These are phyloP conservation scores for Naganishia onofrii DNA, from an alignment of 768 basidiomycete species.

Conservation along the genomic window DNA sequence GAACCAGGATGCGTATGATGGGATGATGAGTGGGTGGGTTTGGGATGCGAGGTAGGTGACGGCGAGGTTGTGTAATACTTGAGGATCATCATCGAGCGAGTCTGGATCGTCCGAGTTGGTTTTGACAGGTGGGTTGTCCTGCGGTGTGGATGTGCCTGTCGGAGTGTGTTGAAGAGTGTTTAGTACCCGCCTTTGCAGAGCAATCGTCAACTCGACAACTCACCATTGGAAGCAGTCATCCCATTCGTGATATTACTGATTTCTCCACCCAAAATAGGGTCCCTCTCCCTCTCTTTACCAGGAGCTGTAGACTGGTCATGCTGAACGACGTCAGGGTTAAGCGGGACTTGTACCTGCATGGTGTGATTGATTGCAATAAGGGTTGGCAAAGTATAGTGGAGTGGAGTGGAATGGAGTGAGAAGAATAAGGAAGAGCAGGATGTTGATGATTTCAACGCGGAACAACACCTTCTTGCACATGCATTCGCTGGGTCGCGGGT, in stretches of 20 bases:
- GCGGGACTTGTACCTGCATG: slow-evolving; percentile 25
- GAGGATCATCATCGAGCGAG: slow-evolving; percentile 76
- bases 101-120: slow-evolving; percentile 25
- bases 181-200: slow-evolving; percentile 54
- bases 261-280: slow-evolving; percentile 74
- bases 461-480: no score
- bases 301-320: slow-evolving; percentile 70
- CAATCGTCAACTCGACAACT: slow-evolving; percentile 28
- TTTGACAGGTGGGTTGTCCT: slow-evolving; percentile 4
- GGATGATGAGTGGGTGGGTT: slow-evolving; percentile 94
- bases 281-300: slow-evolving; percentile 84
- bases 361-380: not conserved
- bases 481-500: no score
- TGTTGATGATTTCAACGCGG: no score
- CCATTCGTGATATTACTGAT: slow-evolving; percentile 65
- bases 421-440: not conserved
- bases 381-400: not conserved
- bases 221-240: slow-evolving; percentile 22
- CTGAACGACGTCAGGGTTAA: slow-evolving; percentile 39
- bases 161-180: slow-evolving; percentile 25
- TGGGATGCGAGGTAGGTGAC: slow-evolving; percentile 90
- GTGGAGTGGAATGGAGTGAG: no score
- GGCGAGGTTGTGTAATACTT: slow-evolving; percentile 52
- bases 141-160: slow-evolving; percentile 64
- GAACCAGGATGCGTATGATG: slow-evolving; percentile 97